A percentile compares a stretch with the other conserved stretches of the same genome.
phyloP scores from a whole-genome alignment of 768 basidiomycete genomes.

The Agaricus subrufescens region DNA sequence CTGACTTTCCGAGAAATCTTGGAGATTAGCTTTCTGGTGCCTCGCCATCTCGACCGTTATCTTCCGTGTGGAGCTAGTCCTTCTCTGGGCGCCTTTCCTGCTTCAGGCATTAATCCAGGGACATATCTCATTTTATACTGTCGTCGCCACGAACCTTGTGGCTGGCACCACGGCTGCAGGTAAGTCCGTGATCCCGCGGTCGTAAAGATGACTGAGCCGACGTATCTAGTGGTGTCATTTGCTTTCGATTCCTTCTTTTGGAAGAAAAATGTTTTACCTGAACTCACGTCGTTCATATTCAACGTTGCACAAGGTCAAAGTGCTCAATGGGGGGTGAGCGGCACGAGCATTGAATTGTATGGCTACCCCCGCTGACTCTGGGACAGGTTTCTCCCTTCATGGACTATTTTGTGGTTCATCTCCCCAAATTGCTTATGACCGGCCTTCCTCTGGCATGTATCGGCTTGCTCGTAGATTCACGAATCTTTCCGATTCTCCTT shows the following conservation, averaged over 20 bases:
- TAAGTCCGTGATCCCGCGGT: constrained; percentile 20
- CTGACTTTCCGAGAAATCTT: constrained; percentile 8
- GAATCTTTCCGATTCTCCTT: constrained; percentile 45
- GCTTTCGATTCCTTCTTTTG: constrained; percentile 85
- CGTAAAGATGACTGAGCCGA: not conserved
- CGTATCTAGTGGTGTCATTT: constrained; percentile 48
- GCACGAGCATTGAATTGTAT: not conserved
- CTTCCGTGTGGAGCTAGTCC: constrained; percentile 74
- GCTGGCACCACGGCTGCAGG: constrained; percentile 49
- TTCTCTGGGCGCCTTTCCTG: constrained; percentile 59
- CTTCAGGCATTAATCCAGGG: constrained; percentile 46
- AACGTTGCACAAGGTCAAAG: constrained; percentile 87
- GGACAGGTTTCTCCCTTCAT: constrained; percentile 58
- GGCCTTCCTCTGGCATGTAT: constrained; percentile 57
- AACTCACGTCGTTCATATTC: constrained; percentile 72
- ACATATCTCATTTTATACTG: constrained; percentile 34
- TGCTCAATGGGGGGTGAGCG: constrained; percentile 86
- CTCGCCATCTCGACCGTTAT: constrained; percentile 52
- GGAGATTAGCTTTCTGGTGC: constrained; percentile 5
- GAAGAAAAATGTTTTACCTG: constrained; percentile 66
- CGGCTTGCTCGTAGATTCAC: constrained; percentile 42
- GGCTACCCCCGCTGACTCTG: constrained; percentile 1
- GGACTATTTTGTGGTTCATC: constrained; percentile 58
- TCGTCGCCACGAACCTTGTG: constrained; percentile 47
- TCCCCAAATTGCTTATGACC: constrained; percentile 76